These are phyloP conservation scores for Ogataea minuta DNA, from an alignment of 805 yeast species.

Conservation along the genomic window DNA sequence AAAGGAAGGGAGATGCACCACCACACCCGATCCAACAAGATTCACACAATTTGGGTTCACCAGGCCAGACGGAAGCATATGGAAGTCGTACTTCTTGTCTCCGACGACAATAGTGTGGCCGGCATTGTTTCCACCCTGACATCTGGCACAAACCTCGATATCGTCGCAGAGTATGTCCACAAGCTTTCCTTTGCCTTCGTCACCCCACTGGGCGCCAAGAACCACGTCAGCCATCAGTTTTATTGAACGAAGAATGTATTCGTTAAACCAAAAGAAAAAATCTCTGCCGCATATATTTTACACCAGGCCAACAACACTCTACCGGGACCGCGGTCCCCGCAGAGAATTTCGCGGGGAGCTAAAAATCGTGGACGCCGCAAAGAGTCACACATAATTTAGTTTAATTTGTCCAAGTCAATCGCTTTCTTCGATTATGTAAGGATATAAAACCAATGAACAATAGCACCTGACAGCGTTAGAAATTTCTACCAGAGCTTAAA, in stretches of 20 bases:
- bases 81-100: constrained; percentile 90
- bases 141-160: constrained; percentile 95
- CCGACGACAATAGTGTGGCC: constrained; percentile 98
- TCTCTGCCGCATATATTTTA: neutral
- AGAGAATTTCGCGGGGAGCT: neutral
- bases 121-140: constrained; percentile 99
- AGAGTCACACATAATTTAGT: constrained; percentile 6
- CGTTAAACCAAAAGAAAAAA: constrained; percentile 19
- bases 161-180: constrained; percentile 94
- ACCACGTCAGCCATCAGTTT: constrained; percentile 79
- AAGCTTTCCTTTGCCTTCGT: constrained; percentile 98
- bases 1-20: constrained; percentile 89
- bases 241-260: constrained; percentile 16
- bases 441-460: constrained; percentile 4
- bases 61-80: constrained; percentile 97
- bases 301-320: neutral
- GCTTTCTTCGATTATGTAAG: constrained; percentile 5
- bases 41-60: constrained; percentile 90
- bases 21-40: constrained; percentile 94
- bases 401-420: constrained; percentile 9
- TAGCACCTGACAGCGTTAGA: neutral
- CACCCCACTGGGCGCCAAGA: constrained; percentile 99
- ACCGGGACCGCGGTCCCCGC: constrained; percentile 1
- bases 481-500: neutral
- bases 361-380: neutral